Base-by-base conservation (phyloP, 2,329 filamentous ascomycete genomes). In the Paecilomyces niveus region DNA sequence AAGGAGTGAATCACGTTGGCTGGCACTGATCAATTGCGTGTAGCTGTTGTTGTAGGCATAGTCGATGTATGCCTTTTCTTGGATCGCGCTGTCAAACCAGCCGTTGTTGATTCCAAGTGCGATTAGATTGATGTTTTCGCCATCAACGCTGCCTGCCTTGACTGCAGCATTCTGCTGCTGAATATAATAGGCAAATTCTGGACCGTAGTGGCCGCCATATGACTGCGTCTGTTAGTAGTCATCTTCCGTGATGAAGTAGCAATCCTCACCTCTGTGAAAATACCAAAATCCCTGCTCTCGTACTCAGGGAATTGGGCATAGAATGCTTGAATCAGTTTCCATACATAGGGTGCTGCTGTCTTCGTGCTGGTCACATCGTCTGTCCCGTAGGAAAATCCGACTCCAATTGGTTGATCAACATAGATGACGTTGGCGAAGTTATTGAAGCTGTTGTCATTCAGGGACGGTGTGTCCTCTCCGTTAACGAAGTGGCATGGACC, bases 341-440 rank as follows among this genome's bases (percentile, higher is more conserved):
- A 85, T n/a, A 85, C 76, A 54, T 75, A 76, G 0, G 75, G 74
- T 3, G 80, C 79, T 9, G 80, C 79, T 2, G 74, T 76, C 9
- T 72, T 71, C 3, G 80, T 82, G 26, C 74, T 77, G 3, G 71
- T 75, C 29, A 74, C 58, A 57, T 65, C 15, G 65, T 62, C 56
- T 2, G 62, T 62, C 53, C 63, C 67, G 67, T 83, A 83, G 0
- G 77, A 81, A 61, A 82, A 77, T 3, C 81, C 81, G 11, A 80
- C 77, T 33, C 78, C 75, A 5, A 76, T 77, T 13, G 81, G 85
- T 65, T 87, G 80, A 62, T 88, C 85, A 64, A 88, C 81, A 69
- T 85, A 88, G 18, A 88, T 79, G 77, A 87, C 81, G 63, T 86
- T 86, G 62, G 78, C 80, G 18, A 80, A 76, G 62, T 81, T 80